These are phyloP conservation scores for Globisporangium megalacanthum DNA, from an alignment of 352 stramenopile species.

Conservation along the genomic window DNA sequence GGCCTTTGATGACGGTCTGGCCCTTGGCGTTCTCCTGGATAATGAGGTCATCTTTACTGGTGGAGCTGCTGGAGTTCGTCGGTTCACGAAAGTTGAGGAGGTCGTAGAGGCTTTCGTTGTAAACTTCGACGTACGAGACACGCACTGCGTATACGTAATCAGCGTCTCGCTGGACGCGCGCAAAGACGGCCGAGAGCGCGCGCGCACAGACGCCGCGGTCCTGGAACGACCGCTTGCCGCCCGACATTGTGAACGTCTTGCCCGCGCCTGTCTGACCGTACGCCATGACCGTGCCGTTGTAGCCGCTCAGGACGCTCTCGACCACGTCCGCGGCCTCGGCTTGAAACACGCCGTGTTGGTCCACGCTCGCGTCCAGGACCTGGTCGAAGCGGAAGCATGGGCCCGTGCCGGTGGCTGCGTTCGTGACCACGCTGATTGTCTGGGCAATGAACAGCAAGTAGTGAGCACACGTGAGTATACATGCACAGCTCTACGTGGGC, in stretches of 20 bases:
- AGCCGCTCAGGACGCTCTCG: slow-evolving; percentile 53
- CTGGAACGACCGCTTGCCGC: slow-evolving; percentile 48
- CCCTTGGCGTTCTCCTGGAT: slow-evolving; percentile 59
- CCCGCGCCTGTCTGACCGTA: slow-evolving; percentile 72
- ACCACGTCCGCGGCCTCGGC: slow-evolving; percentile 41
- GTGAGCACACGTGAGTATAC: neutral
- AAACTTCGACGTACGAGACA: slow-evolving; percentile 85
- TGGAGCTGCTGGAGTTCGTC: slow-evolving; percentile 8
- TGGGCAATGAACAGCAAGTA: slow-evolving; percentile 10
- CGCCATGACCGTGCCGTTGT: slow-evolving; percentile 74
- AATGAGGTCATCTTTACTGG: slow-evolving; percentile 27
- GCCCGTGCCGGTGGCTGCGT: slow-evolving; percentile 36
- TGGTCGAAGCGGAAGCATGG: slow-evolving; percentile 68
- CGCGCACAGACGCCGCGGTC: slow-evolving; percentile 59
- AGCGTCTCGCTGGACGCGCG: slow-evolving; percentile 35
- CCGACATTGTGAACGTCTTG: slow-evolving; percentile 74
- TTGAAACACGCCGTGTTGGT: slow-evolving; percentile 50
- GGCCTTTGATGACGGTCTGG: slow-evolving; percentile 61
- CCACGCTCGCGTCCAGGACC: slow-evolving; percentile 33
- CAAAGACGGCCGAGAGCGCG: slow-evolving; percentile 51
- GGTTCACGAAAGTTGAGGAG: slow-evolving; percentile 43
- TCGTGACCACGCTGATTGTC: slow-evolving; percentile 60
- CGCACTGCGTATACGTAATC: slow-evolving; percentile 50
- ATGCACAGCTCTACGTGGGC: neutral
- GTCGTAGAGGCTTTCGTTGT: slow-evolving; percentile 88